Evolutionary conservation across 208 protist species (phyloP).

Genomic region (Entamoeba moshkovskii): DNA sequence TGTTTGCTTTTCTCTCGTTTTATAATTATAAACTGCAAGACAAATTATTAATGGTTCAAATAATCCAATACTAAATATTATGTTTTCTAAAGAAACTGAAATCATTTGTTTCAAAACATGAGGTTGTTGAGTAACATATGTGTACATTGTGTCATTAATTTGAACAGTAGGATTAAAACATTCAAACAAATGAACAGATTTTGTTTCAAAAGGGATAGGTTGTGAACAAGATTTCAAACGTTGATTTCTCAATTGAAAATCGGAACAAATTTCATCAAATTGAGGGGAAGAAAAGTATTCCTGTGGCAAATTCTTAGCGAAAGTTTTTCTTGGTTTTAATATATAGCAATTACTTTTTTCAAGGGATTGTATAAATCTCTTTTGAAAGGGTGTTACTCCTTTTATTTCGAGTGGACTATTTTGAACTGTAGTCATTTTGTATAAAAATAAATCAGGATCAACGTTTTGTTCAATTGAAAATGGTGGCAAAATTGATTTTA

Average conservation of each 20-base stretch:
- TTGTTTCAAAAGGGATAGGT: neutral
- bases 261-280: neutral
- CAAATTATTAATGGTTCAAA: neutral
- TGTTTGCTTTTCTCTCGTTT: neutral
- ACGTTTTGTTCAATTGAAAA: neutral
- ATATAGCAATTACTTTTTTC: neutral
- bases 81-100: neutral
- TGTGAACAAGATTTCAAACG: neutral
- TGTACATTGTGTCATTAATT: neutral
- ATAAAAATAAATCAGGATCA: neutral
- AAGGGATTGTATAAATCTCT: neutral
- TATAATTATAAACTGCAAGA: neutral
- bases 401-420: neutral
- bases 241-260: neutral
- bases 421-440: neutral
- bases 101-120: neutral
- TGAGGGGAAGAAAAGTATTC: neutral
- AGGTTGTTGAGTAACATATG: neutral
- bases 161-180: neutral
- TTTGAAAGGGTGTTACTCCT: neutral
- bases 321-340: neutral
- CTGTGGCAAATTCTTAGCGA: neutral
- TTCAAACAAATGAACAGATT: neutral
- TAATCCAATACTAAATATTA: neutral
- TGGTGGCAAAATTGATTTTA: neutral